Percentiles rank a stretch among this genome's conserved stretches.
These are phyloP conservation scores for Eragrostis nindensis DNA, from an alignment of 176 grass and related monocot genomes.

Conservation along the genomic window DNA sequence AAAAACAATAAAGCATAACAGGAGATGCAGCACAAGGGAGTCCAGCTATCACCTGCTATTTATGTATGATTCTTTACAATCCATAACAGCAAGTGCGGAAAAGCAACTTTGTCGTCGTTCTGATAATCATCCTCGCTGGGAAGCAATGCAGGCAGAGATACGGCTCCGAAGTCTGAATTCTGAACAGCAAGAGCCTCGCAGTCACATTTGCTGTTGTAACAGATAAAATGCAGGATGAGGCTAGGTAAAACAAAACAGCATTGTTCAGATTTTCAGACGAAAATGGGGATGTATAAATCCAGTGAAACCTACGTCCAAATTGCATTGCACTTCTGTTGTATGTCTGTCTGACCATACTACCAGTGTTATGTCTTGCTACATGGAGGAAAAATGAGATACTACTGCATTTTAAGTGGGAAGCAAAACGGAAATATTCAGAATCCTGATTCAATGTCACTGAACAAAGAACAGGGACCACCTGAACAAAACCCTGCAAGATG, in stretches of 20 bases:
- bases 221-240: background rate
- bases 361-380: background rate
- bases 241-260: conserved; percentile 4
- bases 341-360: background rate
- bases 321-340: background rate
- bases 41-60: conserved; percentile 54
- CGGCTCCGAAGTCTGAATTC: conserved; percentile 11
- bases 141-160: conserved; percentile 26
- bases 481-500: background rate
- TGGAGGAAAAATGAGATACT: too few relatives aligned
- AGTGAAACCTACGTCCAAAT: background rate
- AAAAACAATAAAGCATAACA: conserved; percentile 38
- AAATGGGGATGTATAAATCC: background rate
- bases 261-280: background rate
- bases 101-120: conserved; percentile 30
- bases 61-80: conserved; percentile 35
- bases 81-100: conserved; percentile 26
- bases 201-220: background rate
- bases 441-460: conserved; percentile 9
- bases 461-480: conserved; percentile 14
- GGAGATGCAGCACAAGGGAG: conserved; percentile 36
- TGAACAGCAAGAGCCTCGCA: conserved; percentile 11
- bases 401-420: too few relatives aligned
- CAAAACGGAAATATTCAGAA: background rate
- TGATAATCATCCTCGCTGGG: background rate